Evolutionary conservation across 257 asterid species (phyloP).

Genomic region (Paraleonurus japonicus): DNA sequence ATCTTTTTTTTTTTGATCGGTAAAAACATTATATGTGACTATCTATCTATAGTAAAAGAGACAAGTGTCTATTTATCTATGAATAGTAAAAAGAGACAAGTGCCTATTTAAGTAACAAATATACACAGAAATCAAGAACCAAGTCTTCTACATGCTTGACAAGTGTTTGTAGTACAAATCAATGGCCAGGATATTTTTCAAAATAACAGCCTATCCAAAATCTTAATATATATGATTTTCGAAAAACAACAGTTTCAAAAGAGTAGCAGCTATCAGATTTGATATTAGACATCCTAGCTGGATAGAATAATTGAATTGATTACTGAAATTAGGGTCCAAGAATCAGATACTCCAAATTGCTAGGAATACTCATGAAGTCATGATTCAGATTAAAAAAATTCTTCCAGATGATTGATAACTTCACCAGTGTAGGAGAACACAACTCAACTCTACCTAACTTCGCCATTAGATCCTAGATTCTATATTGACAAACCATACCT

Average conservation of each 20-base stretch:
- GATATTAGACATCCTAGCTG: neutral
- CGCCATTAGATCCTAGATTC: conserved; percentile 13
- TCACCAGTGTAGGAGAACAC: neutral
- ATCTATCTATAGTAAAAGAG: neutral
- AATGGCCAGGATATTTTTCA: neutral
- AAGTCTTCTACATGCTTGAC: conserved; percentile 2
- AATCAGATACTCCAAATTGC: neutral
- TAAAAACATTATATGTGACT: too few relatives aligned
- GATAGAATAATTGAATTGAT: neutral
- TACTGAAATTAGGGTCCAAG: neutral
- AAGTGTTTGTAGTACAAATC: neutral
- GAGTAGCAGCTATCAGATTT: conserved; percentile 6
- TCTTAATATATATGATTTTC: neutral
- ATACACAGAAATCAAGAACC: neutral
- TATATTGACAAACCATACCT: conserved; percentile 1
- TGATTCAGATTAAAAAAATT: neutral
- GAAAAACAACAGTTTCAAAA: neutral
- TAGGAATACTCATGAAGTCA: conserved; percentile 4
- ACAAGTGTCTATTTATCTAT: neutral
- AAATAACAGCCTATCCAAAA: neutral
- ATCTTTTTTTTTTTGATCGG: too few relatives aligned
- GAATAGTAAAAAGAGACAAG: neutral
- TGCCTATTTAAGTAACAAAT: neutral
- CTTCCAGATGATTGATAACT: neutral
- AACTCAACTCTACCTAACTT: neutral